Conservation (phyloP, 2,329 filamentous ascomycete genomes). For the Hyphodiscus sp. region DNA sequence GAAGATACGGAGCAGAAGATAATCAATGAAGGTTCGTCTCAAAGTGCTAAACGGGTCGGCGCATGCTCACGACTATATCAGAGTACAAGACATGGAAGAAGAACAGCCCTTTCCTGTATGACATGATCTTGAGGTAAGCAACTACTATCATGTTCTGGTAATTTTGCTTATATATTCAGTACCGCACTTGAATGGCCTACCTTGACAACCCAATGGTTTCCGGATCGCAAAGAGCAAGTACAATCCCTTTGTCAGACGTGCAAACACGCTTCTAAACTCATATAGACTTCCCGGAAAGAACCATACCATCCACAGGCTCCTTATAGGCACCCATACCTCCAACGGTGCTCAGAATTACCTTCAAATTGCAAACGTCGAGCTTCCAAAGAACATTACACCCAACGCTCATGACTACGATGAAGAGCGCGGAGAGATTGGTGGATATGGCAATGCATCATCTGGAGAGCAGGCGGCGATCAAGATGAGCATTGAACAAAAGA, state of each 20-base stretch:
- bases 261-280: not conserved
- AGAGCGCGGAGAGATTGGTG: conserved; percentile 85
- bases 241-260: not conserved
- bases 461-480: conserved; percentile 70
- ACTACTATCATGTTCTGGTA: not conserved
- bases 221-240: conserved; percentile 73
- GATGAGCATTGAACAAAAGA: conserved; percentile 90
- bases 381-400: conserved; percentile 70
- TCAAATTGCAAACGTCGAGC: conserved; percentile 88
- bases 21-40: conserved; percentile 73
- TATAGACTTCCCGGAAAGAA: conserved; percentile 70
- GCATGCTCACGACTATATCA: conserved; percentile 29
- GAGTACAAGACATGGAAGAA: conserved; percentile 99
- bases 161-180: conserved; percentile 35
- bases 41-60: not conserved
- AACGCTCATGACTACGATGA: conserved; percentile 86
- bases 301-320: conserved; percentile 77
- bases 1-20: conserved; percentile 73
- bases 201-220: conserved; percentile 95
- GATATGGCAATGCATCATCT: conserved; percentile 66
- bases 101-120: conserved; percentile 96
- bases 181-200: conserved; percentile 97
- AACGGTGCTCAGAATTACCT: conserved; percentile 82
- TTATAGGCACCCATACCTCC: conserved; percentile 93
- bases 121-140: conserved; percentile 78